These are phyloP conservation scores for Annulohypoxylon nitens DNA, from an alignment of 495 filamentous ascomycete species.

Conservation along the genomic window DNA sequence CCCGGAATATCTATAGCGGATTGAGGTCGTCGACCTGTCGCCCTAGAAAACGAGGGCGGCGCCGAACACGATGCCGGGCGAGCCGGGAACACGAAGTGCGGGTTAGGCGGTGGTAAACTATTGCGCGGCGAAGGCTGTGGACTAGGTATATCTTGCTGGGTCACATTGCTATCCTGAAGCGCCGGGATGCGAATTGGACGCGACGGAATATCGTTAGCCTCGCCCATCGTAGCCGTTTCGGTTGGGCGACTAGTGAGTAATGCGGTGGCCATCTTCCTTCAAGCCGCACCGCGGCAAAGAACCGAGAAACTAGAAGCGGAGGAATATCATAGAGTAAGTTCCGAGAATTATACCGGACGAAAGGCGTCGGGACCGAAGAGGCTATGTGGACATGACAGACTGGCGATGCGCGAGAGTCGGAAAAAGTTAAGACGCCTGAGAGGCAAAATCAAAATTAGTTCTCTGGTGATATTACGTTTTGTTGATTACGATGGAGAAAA, in stretches of 20 bases:
- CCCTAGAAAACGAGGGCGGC: conserved; percentile 61
- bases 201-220: conserved; percentile 49
- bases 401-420: conserved; percentile 30
- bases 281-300: conserved; percentile 64
- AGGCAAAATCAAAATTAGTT: conserved; percentile 28
- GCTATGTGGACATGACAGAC: conserved; percentile 42
- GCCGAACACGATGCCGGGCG: conserved; percentile 61
- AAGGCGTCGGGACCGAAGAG: conserved; percentile 29
- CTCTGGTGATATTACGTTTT: conserved; percentile 4
- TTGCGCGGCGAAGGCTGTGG: conserved; percentile 54
- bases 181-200: conserved; percentile 39
- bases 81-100: conserved; percentile 77
- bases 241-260: conserved; percentile 54
- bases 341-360: conserved; percentile 20
- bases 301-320: conserved; percentile 53
- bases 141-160: conserved; percentile 39
- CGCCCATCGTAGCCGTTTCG: conserved; percentile 47
- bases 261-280: conserved; percentile 61
- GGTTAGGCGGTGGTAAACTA: conserved; percentile 71
- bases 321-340: conserved; percentile 57
- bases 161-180: conserved; percentile 35
- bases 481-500: background rate
- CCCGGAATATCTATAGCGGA: conserved; percentile 60
- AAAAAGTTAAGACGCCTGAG: conserved; percentile 25
- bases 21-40: conserved; percentile 60